Conservation (phyloP, 2,329 filamentous ascomycete species). For the Trichophyton rubrum region DNA sequence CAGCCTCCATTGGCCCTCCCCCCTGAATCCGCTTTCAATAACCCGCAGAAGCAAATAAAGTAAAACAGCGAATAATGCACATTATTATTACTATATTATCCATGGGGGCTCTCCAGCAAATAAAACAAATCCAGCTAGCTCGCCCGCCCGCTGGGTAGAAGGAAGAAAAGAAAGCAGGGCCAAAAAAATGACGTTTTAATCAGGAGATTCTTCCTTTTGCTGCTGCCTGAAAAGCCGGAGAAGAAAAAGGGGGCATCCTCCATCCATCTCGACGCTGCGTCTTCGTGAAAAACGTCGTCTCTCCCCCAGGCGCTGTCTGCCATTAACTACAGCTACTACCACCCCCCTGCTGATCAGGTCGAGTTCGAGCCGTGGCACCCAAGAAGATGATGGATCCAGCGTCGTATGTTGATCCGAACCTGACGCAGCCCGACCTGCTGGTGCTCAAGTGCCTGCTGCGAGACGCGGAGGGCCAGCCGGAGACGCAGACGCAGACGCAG, state of each 20-base stretch:
- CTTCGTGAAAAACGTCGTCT: too few relatives aligned
- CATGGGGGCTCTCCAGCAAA: too few relatives aligned
- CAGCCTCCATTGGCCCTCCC: background rate
- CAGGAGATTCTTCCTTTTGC: background rate
- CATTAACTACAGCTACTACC: too few relatives aligned
- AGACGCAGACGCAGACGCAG: background rate
- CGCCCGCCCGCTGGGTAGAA: too few relatives aligned
- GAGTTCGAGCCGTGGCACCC: background rate
- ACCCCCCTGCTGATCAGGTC: background rate
- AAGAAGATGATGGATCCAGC: background rate
- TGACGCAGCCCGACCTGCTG: conserved; percentile 7
- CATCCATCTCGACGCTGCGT: background rate
- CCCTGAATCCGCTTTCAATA: background rate
- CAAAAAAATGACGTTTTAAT: background rate
- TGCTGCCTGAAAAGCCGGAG: background rate
- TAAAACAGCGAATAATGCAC: too few relatives aligned
- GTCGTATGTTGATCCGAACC: conserved; percentile 7
- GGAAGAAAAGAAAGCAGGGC: background rate
- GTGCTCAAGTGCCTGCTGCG: conserved; percentile 7
- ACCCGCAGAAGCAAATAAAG: background rate
- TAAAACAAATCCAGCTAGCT: too few relatives aligned
- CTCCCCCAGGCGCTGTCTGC: too few relatives aligned
- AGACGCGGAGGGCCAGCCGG: background rate
- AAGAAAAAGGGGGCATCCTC: background rate
- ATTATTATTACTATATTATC: too few relatives aligned